These are phyloP conservation scores for Cladochytrium replicatum DNA, from an alignment of 192 early-diverging fungal genomes.

Conservation along the genomic window DNA sequence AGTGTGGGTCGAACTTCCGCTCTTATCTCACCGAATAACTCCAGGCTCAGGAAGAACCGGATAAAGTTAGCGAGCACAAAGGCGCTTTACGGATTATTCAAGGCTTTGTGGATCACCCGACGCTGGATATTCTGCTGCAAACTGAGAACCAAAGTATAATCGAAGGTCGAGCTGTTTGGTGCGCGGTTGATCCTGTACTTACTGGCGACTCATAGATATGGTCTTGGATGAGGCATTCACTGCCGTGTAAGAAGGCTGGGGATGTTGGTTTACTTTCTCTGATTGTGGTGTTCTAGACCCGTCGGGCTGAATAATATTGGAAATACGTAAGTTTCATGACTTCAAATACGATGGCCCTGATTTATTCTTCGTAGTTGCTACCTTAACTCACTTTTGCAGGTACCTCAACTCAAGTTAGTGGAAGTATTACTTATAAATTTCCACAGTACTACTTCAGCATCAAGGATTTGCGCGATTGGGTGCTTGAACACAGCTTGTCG, in stretches of 20 bases:
- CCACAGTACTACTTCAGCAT: constrained; percentile 24
- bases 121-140: constrained; percentile 7
- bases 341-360: no score
- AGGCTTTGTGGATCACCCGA: constrained; percentile 21
- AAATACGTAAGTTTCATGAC: no score
- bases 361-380: no score
- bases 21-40: no score
- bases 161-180: not conserved
- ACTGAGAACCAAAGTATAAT: not conserved
- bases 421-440: no score
- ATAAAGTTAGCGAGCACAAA: constrained; percentile 5
- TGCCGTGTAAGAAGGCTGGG: not conserved
- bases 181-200: not conserved
- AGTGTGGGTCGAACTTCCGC: no score
- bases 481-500: constrained; percentile 14
- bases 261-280: not conserved
- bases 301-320: constrained; percentile 31
- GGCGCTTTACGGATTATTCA: constrained; percentile 16
- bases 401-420: no score
- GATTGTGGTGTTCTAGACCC: not conserved
- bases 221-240: no score
- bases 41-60: not conserved
- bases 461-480: constrained; percentile 10
- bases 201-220: no score
- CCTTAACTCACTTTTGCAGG: constrained; percentile 28